Conservation (phyloP, 352 stramenopile genomes). For the Globisporangium radiosum region DNA sequence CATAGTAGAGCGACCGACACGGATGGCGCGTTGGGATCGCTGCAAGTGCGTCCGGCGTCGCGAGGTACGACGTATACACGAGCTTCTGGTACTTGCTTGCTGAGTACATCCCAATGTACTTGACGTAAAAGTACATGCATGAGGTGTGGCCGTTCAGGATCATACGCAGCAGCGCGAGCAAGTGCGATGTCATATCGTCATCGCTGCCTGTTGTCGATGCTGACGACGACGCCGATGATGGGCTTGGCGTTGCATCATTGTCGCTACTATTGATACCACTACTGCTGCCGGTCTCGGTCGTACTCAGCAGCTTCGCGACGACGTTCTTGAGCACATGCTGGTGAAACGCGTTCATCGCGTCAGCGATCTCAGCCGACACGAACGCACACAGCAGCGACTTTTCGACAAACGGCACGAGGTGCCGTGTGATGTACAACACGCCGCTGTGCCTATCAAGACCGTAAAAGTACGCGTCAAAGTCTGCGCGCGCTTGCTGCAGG, state of each 20-base stretch:
- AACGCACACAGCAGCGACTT: constrained; percentile 70
- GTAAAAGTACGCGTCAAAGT: constrained; percentile 76
- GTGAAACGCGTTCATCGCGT: constrained; percentile 76
- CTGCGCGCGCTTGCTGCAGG: constrained; percentile 46
- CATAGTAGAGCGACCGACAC: constrained; percentile 73
- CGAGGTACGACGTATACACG: constrained; percentile 69
- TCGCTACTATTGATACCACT: too few relatives aligned
- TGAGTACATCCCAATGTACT: constrained; percentile 61
- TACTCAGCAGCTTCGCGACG: constrained; percentile 58
- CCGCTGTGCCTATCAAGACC: constrained; percentile 32
- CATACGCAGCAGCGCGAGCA: constrained; percentile 68
- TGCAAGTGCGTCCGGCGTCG: constrained; percentile 46
- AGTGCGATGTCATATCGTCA: constrained; percentile 23
- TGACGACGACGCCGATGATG: neutral
- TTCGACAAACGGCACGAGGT: constrained; percentile 65
- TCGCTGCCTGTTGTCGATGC: neutral
- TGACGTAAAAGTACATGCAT: constrained; percentile 82
- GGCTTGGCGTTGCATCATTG: too few relatives aligned
- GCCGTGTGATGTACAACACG: constrained; percentile 36
- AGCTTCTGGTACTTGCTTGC: constrained; percentile 55
- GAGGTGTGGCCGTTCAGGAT: constrained; percentile 72
- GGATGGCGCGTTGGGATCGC: constrained; percentile 58
- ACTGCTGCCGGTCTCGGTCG: constrained; percentile 11
- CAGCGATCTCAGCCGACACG: constrained; percentile 55
- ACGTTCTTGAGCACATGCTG: constrained; percentile 75